A percentile compares a stretch with the other conserved stretches of the same genome.
phyloP scores from a whole-genome alignment of 352 stramenopile genomes.

The Phytopythium boreale region DNA sequence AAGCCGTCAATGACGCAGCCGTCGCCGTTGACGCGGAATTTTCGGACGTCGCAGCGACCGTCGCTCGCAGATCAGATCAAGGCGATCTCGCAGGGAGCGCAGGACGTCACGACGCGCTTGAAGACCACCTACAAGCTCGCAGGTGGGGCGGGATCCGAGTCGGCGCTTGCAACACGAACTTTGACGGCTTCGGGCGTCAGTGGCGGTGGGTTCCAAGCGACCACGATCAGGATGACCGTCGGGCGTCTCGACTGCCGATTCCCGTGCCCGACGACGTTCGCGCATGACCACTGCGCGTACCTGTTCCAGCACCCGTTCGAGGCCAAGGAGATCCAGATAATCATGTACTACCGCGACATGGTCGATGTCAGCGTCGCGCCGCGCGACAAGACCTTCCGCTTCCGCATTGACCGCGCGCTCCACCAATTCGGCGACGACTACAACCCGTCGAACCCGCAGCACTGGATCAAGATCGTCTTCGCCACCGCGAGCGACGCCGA shows the following conservation, averaged over 20 bases:
- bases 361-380: constrained; percentile 34
- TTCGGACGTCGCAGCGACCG: constrained; percentile 18
- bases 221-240: constrained; percentile 45
- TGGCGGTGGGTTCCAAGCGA: constrained; percentile 31
- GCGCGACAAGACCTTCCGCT: constrained; percentile 41
- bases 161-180: background rate
- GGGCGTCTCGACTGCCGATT: constrained; percentile 63
- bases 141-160: background rate
- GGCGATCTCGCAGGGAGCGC: constrained; percentile 41
- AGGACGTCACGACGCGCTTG: constrained; percentile 52
- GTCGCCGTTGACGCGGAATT: background rate
- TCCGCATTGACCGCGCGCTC: constrained; percentile 37
- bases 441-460: constrained; percentile 48
- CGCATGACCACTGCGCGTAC: constrained; percentile 49
- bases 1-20: background rate
- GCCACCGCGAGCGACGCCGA: constrained; percentile 39
- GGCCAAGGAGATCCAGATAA: constrained; percentile 61
- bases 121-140: constrained; percentile 38
- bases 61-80: constrained; percentile 67
- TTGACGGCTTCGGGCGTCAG: background rate
- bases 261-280: constrained; percentile 52
- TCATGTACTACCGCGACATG: constrained; percentile 81
- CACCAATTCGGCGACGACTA: constrained; percentile 70
- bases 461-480: constrained; percentile 53
- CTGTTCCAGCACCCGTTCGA: constrained; percentile 74